Conservation (phyloP, 495 filamentous ascomycete species). For the Xylaria palmicola region DNA sequence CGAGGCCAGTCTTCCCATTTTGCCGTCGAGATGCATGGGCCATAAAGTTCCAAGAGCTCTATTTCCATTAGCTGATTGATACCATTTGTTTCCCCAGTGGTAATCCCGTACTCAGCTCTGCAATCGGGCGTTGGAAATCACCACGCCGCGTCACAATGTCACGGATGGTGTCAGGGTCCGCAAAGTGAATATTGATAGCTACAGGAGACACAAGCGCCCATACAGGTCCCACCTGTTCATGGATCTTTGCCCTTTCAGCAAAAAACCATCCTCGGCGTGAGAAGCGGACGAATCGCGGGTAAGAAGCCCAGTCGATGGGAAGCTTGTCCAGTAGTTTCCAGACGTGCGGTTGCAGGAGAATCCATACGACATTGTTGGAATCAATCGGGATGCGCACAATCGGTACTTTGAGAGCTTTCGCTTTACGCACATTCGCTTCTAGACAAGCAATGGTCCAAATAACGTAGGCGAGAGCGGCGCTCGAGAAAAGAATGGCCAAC, state of each 20-base stretch:
- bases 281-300: constrained; percentile 18
- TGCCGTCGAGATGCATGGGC: constrained; percentile 21
- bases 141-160: constrained; percentile 10
- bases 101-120: constrained; percentile 13
- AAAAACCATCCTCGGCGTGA: constrained; percentile 21
- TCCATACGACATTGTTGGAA: constrained; percentile 18
- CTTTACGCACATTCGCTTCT: constrained; percentile 17
- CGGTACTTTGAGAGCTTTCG: constrained; percentile 12
- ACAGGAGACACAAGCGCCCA: constrained; percentile 21
- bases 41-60: constrained; percentile 22
- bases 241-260: constrained; percentile 8
- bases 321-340: constrained; percentile 18
- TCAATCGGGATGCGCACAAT: constrained; percentile 20
- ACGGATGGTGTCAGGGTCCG: constrained; percentile 16
- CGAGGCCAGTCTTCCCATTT: constrained; percentile 39
- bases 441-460: constrained; percentile 11
- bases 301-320: constrained; percentile 15
- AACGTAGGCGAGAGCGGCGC: constrained; percentile 8
- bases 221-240: constrained; percentile 14
- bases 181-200: constrained; percentile 14
- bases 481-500: constrained; percentile 10
- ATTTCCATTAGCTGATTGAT: background rate
- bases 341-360: constrained; percentile 15
- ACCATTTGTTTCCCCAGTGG: background rate
- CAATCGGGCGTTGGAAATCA: constrained; percentile 17